Base-by-base conservation (phyloP, 495 filamentous ascomycete genomes). In the Lepraria neglecta region DNA sequence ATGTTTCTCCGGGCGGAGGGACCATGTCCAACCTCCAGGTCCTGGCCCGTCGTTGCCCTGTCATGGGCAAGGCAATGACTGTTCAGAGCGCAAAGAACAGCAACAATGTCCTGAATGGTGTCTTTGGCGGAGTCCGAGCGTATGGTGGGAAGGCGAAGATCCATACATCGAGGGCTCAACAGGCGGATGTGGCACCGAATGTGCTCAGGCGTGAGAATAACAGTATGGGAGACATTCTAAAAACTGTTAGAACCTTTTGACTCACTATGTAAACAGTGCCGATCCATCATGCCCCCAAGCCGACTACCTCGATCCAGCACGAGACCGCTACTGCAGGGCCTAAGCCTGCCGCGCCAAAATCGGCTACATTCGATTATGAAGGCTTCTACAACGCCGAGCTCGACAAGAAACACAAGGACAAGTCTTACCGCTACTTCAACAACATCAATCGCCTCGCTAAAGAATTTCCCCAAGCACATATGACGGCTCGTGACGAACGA, bases 341-440 rank as follows among this genome's bases (percentile, higher is more conserved):
- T 51, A 72, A 70, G 65, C 74, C 77, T 6, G 64, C 74, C 19
- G 75, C 75, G 43, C 83, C 78, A 17, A 68, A 69, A 59, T 68
- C 67, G 40, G 72, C 73, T 53, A 89, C 84, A 63, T 97, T 96
- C 73, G 79, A 97, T 74, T 98, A 98, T 66, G 82, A 96, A 67
- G 85, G 71, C 53, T 98, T 97, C 78, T 98, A 97, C 76, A 71
- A 86, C 42, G 74, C 73, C 45, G 92, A 98, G 71, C 76, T 98
- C 61, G 90, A 95, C 67, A 97, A 96, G 85, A 98, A 98, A 76
- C 95, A 95, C 83, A 91, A 96, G 79, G 95, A 98, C 80, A 97
- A 96, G 78, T 95, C 90, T 43, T 98, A 98, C 78, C 90, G 94
- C 67, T 97, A 98, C 79, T 98, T 98, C 83, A 98, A 98, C 80